Conservation (phyloP, 176 grass and related monocot species). For the Oryza glumipatula region DNA sequence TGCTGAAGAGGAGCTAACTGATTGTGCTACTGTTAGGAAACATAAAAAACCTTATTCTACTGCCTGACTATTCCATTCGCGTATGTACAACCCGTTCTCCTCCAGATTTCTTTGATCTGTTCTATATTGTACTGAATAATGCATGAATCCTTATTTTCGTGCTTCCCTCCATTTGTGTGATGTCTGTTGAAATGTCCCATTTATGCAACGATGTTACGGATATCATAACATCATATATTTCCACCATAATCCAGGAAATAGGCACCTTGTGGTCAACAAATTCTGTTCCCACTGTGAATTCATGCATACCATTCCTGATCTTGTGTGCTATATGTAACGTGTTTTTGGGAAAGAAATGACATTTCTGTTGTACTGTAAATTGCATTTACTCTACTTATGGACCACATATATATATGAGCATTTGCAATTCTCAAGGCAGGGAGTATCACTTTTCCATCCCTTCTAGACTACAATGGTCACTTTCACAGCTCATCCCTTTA, state of each 20-base stretch:
- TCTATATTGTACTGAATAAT: background rate
- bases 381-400: background rate
- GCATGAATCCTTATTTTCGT: background rate
- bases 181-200: background rate
- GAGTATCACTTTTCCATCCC: background rate
- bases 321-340: background rate
- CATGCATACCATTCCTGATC: background rate
- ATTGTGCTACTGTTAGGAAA: background rate
- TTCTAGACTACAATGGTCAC: background rate
- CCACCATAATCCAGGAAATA: background rate
- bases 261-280: background rate
- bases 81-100: background rate
- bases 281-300: background rate
- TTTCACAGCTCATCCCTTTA: background rate
- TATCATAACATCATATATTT: background rate
- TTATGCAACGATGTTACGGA: background rate
- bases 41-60: background rate
- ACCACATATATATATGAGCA: background rate
- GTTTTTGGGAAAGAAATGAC: background rate
- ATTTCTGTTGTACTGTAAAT: background rate
- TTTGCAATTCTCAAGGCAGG: background rate
- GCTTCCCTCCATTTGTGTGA: background rate
- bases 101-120: slow-evolving; percentile 20
- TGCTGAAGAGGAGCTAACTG: background rate
- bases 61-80: background rate